phyloP scores from a whole-genome alignment of 768 basidiomycete genomes.

The Tylopilus plumbeoviolaceoides region DNA sequence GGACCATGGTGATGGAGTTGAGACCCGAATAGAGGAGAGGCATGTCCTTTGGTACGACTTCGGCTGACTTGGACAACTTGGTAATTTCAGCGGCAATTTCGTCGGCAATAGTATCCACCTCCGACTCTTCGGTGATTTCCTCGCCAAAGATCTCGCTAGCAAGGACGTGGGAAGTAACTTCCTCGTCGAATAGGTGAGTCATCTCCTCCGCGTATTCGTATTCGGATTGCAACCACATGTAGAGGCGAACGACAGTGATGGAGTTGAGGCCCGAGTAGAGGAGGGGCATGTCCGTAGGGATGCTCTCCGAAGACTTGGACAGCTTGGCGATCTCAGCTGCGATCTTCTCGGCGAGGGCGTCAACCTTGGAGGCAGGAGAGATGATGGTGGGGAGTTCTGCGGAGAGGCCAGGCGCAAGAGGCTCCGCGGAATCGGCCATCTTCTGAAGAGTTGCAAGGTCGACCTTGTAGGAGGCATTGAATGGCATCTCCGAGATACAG shows the following conservation, averaged over 20 bases:
- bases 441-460: slow-evolving; percentile 28
- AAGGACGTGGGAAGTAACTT: slow-evolving; percentile 26
- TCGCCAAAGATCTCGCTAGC: slow-evolving; percentile 28
- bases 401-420: slow-evolving; percentile 15
- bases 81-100: slow-evolving; percentile 33
- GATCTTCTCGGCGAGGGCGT: slow-evolving; percentile 31
- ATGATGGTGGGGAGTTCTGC: slow-evolving; percentile 5
- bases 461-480: slow-evolving; percentile 31
- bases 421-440: slow-evolving; percentile 15
- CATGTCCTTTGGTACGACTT: slow-evolving; percentile 30
- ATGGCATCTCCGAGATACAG: slow-evolving; percentile 26
- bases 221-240: slow-evolving; percentile 33
- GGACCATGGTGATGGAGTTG: slow-evolving; percentile 27
- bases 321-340: slow-evolving; percentile 31
- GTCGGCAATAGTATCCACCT: slow-evolving; percentile 19
- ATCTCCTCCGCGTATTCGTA: slow-evolving; percentile 30
- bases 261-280: slow-evolving; percentile 32
- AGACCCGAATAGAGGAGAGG: slow-evolving; percentile 33
- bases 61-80: slow-evolving; percentile 25
- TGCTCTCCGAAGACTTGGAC: slow-evolving; percentile 23
- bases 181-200: slow-evolving; percentile 29
- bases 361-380: slow-evolving; percentile 9
- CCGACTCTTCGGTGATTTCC: slow-evolving; percentile 1
- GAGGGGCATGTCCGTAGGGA: slow-evolving; percentile 31
- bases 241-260: slow-evolving; percentile 27